Evolutionary conservation across 495 filamentous ascomycete species (phyloP), one percentile per base, ranked within the genome.

Genomic region (Tuber melanosporum): DNA sequence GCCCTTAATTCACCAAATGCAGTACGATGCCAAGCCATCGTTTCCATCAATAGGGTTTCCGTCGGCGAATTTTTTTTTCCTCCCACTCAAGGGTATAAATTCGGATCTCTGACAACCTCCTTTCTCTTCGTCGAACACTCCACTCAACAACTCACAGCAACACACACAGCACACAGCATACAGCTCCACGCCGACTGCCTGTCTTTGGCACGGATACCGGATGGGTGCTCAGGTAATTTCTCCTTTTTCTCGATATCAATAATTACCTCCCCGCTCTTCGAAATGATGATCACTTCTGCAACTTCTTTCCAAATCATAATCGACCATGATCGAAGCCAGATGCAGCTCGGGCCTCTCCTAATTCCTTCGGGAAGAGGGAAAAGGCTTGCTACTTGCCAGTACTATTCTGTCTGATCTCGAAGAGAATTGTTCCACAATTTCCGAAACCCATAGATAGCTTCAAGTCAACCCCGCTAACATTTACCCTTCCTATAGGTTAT

Each of bases 291-390:
- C 78, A 74, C 75, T 78, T 78, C 73, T 76, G 82, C 82, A 80
- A 76, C 82, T 83, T 83, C 82, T 83, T 83, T 83, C 82, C 82
- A 77, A 82, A 78, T 81, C 82, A 73, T 77, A 83, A 77, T 82
- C 82, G 82, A 81, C 78, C 82, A 82, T 83, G 82, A 82, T 80
- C 73, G 82, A 83, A 72, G 75, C 73, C 79, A 76, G 78, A 73
- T 82, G 81, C 81, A 81, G 74, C 82, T 80, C 79, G 77, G 82
- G 79, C 66, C 71, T 43, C 39, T 76, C 42, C 72, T 15, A 62
- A 32, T 66, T 32, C 80, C 71, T 82, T 71, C 66, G 52, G 74
- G 45, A 62, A 42, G 44, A 46, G 75, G 74, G 26, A 36, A 57
- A 45, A 66, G 45, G 73, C 82, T 77, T 81, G 83, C 73, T 83